phyloP scores from a whole-genome alignment of 2,329 filamentous ascomycete species.

The Fusarium sp. region DNA sequence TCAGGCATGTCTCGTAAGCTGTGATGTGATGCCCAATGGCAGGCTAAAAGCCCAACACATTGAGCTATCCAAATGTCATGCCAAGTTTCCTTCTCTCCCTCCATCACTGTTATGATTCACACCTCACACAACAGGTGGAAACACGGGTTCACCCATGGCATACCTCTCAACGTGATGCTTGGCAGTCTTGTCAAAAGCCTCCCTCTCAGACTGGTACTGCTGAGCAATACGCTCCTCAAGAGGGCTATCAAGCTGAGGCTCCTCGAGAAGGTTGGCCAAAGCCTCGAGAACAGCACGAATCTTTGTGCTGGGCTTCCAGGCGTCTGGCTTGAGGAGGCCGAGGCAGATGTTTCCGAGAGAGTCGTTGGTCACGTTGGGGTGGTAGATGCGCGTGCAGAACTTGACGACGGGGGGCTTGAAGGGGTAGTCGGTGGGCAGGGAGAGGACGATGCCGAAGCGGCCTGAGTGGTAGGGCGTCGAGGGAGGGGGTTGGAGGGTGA shows the following conservation, averaged over 20 bases:
- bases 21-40: neutral
- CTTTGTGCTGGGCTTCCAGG: constrained; percentile 91
- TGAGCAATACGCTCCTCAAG: constrained; percentile 89
- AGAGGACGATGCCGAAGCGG: constrained; percentile 77
- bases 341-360: constrained; percentile 87
- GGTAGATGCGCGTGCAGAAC: constrained; percentile 92
- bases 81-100: neutral
- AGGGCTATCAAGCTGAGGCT: constrained; percentile 89
- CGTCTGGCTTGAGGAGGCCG: constrained; percentile 81
- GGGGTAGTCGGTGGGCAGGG: constrained; percentile 83
- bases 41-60: neutral
- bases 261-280: constrained; percentile 76
- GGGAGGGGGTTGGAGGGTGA: constrained; percentile 58
- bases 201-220: constrained; percentile 76
- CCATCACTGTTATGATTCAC: neutral
- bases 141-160: constrained; percentile 62
- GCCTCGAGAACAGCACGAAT: constrained; percentile 81
- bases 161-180: constrained; percentile 79
- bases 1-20: neutral
- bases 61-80: neutral
- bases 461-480: constrained; percentile 69
- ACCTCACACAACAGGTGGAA: constrained; percentile 43
- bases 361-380: constrained; percentile 94
- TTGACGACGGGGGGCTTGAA: constrained; percentile 86
- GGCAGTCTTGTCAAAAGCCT: constrained; percentile 79